These are phyloP conservation scores for Letharia lupina DNA, from an alignment of 495 filamentous ascomycete genomes.

Conservation along the genomic window DNA sequence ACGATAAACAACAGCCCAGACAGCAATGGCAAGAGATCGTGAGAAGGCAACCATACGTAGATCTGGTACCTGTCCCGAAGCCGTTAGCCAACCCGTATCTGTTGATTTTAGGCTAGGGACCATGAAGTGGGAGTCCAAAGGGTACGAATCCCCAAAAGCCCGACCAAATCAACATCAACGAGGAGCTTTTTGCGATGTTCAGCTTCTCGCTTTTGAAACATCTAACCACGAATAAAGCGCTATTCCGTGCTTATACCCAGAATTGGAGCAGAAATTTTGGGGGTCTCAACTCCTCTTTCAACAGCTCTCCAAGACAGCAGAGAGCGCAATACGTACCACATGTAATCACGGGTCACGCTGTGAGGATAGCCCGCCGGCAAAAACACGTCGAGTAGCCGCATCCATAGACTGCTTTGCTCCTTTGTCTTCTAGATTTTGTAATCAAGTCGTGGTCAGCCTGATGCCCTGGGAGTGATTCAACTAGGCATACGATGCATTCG, in stretches of 20 bases:
- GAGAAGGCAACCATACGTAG: conserved; percentile 40
- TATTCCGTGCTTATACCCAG: too few relatives aligned
- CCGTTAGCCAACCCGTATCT: conserved; percentile 21
- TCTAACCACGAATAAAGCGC: too few relatives aligned
- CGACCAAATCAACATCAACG: neutral
- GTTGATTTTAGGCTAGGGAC: neutral
- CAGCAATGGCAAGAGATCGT: conserved; percentile 6
- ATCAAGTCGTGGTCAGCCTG: neutral
- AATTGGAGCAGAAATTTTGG: too few relatives aligned
- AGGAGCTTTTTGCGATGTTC: neutral
- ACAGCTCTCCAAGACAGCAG: neutral
- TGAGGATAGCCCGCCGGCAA: conserved; percentile 89
- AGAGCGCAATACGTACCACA: conserved; percentile 44
- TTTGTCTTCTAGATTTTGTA: conserved; percentile 15
- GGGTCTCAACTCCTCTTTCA: too few relatives aligned
- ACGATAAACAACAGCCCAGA: conserved; percentile 22
- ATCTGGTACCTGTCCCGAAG: conserved; percentile 57
- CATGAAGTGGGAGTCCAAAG: neutral
- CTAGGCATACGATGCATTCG: conserved; percentile 24
- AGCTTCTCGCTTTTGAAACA: neutral
- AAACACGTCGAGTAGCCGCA: conserved; percentile 60
- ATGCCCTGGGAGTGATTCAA: neutral
- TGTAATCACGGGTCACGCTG: conserved; percentile 84
- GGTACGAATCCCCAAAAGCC: neutral
- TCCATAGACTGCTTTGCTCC: conserved; percentile 24